A percentile compares a stretch with the other conserved stretches of the same genome.
These are phyloP conservation scores for Microdochium paspali DNA, from an alignment of 2,329 filamentous ascomycete genomes.

Conservation along the genomic window DNA sequence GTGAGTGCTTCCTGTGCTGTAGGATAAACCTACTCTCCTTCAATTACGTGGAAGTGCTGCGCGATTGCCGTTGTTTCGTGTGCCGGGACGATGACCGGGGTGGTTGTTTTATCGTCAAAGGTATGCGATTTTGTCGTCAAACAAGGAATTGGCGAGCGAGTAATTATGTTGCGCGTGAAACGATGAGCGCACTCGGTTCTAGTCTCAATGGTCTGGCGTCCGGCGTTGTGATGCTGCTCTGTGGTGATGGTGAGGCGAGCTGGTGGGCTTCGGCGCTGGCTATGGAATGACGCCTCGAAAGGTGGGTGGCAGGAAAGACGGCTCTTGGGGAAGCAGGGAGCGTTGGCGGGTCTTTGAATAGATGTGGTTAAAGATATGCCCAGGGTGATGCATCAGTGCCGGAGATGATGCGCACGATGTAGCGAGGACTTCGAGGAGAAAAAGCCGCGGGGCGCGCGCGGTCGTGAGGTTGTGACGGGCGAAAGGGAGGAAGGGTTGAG, in stretches of 20 bases:
- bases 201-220: not conserved
- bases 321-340: not conserved
- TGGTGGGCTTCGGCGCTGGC: not conserved
- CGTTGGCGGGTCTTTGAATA: not conserved
- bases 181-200: no score
- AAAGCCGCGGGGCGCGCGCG: not conserved
- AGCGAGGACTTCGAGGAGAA: not conserved
- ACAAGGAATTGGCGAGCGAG: no score
- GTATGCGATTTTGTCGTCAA: no score
- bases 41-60: no score
- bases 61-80: no score
- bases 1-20: no score
- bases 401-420: not conserved
- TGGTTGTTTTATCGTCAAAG: no score
- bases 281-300: conserved; percentile 1
- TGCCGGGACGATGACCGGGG: no score
- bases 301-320: not conserved
- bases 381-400: not conserved
- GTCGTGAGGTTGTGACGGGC: not conserved
- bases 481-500: not conserved
- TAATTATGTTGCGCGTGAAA: no score
- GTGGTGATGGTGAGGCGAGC: not conserved
- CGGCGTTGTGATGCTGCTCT: not conserved
- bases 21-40: no score
- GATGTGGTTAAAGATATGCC: no score